A percentile compares a stretch with the other conserved stretches of the same genome.
These are phyloP conservation scores for Solanum bulbocastanum DNA, from an alignment of 257 asterid species.

Conservation along the genomic window DNA sequence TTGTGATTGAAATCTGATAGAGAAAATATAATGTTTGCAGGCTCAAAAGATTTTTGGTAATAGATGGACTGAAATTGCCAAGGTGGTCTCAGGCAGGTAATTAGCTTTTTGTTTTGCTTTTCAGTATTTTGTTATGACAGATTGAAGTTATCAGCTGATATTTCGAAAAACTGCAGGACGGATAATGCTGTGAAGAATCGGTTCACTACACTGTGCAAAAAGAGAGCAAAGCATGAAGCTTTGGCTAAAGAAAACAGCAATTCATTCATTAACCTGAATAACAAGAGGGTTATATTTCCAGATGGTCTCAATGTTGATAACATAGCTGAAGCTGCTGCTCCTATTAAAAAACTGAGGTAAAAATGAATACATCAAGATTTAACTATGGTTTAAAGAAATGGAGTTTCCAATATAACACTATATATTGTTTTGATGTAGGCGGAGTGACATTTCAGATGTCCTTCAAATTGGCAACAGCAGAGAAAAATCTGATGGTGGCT, in stretches of 20 bases:
- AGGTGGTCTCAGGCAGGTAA: slow-evolving; percentile 99
- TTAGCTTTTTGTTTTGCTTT: neutral
- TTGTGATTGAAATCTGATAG: neutral
- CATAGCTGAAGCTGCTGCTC: slow-evolving; percentile 37
- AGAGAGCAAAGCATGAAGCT: slow-evolving; percentile 83
- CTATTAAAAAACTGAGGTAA: slow-evolving; percentile 76
- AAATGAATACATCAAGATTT: neutral
- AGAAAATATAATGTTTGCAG: slow-evolving; percentile 30
- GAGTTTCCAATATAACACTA: neutral
- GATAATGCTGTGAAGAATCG: slow-evolving; percentile 99
- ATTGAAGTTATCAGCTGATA: neutral
- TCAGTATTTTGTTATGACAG: neutral
- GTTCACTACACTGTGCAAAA: slow-evolving; percentile 93
- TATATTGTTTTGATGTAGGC: slow-evolving; percentile 17
- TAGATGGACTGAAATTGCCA: slow-evolving; percentile 98
- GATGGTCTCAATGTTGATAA: slow-evolving; percentile 27
- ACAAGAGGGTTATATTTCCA: slow-evolving; percentile 73
- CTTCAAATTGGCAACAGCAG: slow-evolving; percentile 24
- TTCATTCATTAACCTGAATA: slow-evolving; percentile 59
- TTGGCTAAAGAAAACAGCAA: slow-evolving; percentile 71
- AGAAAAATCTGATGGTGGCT: slow-evolving; percentile 31
- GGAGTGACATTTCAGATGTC: slow-evolving; percentile 28
- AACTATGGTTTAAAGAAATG: neutral
- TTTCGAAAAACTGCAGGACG: slow-evolving; percentile 39
- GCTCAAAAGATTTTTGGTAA: slow-evolving; percentile 97